phyloP scores from a whole-genome alignment of 768 basidiomycete genomes.

The Psilocybe cubensis region DNA sequence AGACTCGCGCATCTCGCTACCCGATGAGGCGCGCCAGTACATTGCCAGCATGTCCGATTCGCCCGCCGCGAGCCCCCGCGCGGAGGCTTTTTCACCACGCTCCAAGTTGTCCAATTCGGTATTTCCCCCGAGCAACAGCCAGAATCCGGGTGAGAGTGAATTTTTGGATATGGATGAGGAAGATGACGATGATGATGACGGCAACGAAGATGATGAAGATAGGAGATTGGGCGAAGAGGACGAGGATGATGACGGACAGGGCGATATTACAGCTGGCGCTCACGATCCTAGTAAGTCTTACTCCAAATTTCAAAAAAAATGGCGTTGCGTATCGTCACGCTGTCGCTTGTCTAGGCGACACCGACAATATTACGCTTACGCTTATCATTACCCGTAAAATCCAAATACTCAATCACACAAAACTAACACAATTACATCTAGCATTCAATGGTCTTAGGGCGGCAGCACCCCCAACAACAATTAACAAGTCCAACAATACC shows the following conservation, averaged over 20 bases:
- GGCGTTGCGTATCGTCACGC: too few species aligned
- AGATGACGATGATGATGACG: constrained; percentile 42
- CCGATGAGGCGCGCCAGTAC: constrained; percentile 78
- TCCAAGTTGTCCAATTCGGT: constrained; percentile 25
- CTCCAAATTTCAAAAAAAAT: constrained; percentile 6
- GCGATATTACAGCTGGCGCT: constrained; percentile 32
- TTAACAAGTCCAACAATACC: constrained; percentile 20
- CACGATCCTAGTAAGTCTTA: constrained; percentile 22
- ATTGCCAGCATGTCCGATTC: constrained; percentile 71
- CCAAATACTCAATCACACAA: too few species aligned
- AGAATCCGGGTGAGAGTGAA: constrained; percentile 42
- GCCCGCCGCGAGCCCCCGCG: constrained; percentile 56
- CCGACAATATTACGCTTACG: too few species aligned
- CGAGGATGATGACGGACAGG: constrained; percentile 37
- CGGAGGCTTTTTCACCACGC: constrained; percentile 38
- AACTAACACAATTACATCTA: constrained; percentile 14
- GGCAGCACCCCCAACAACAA: constrained; percentile 8
- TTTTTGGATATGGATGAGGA: constrained; percentile 72
- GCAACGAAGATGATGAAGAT: constrained; percentile 40
- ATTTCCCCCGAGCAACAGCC: constrained; percentile 19
- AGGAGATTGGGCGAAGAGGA: too few species aligned
- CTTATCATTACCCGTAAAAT: too few species aligned
- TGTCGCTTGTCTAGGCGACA: too few species aligned
- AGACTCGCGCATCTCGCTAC: constrained; percentile 70
- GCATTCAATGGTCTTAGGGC: constrained; percentile 21